Base-by-base conservation (phyloP, 495 filamentous ascomycete genomes). In the Apiosordaria backusii region DNA sequence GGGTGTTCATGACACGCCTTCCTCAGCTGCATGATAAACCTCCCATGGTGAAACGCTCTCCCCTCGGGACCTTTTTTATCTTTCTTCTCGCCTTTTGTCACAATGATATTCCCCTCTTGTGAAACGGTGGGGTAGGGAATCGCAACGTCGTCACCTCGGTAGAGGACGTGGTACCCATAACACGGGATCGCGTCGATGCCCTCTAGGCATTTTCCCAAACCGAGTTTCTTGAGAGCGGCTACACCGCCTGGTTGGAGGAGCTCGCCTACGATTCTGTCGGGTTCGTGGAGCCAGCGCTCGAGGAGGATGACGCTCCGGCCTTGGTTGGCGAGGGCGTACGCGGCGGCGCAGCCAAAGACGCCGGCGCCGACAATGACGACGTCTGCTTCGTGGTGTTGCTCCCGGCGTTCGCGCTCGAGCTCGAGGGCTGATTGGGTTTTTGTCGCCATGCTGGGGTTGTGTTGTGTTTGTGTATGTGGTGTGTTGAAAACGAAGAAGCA, bases 201-300 rank as follows among this genome's bases (percentile, higher is more conserved):
- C 63, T 99, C 93, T 18, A 99, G 81, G 73, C 93, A 97, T 66
- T 91, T 86, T 55, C 76, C 76, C 61, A 99, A 77, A 6, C 96
- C 96, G 61, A 99, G 80, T 69, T 89, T 87, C 71, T 89, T 83
- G 67, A 99, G 82, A 21, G 96, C 93, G 54, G 83, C 78, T 50
- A 97, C 88, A 53, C 95, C 95, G 29, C 95, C 95, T 4, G 95
- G 95, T 76, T 99, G 95, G 73, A 99, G 79, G 65, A 99, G 79
- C 80, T 99, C 95, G 63, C 95, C 95, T 22, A 99, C 93, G 71
- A 99, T 99, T 63, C 95, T 88, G 80, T 98, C 92, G 15, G 95
- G 95, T 80, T 97, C 91, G 78, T 94, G 93, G 75, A 97, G 80
- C 77, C 89, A 94, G 68, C 83, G 83, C 78, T 99, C 95, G 22